Conservation (phyloP, 148 eudicot genomes). For the Salicornia ramosissima region DNA sequence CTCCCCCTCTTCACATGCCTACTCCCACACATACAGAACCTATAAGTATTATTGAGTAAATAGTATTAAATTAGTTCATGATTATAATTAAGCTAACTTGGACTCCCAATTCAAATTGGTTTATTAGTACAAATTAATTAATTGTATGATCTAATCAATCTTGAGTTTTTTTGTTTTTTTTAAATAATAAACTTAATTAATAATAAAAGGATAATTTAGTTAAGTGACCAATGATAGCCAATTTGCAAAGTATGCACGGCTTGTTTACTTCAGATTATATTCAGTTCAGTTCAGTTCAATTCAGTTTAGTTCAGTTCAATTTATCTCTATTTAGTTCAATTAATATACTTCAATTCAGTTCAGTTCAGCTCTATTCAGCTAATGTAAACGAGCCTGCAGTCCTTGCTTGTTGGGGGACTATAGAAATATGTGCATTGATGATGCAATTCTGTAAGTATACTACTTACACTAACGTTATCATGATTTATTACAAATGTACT, state of each 20-base stretch:
- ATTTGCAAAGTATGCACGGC: no score
- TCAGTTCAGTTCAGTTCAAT: no score
- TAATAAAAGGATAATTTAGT: background rate
- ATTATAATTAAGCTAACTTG: background rate
- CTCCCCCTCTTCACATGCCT: constrained; percentile 30
- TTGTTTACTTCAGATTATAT: no score
- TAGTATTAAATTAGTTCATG: background rate
- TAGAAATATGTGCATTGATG: constrained; percentile 16
- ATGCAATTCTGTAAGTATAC: constrained; percentile 19
- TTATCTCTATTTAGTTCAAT: no score
- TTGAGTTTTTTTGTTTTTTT: background rate
- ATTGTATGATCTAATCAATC: constrained; percentile 1
- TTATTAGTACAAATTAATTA: background rate
- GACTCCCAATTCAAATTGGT: constrained; percentile 2
- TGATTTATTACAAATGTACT: background rate
- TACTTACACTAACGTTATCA: background rate
- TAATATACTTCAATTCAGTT: no score
- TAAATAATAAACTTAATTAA: background rate
- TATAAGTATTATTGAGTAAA: background rate
- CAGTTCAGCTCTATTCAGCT: no score
- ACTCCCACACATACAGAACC: background rate
- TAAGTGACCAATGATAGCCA: background rate
- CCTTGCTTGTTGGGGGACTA: constrained; percentile 20
- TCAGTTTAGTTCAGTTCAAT: no score
- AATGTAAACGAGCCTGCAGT: constrained; percentile 7